phyloP scores from a whole-genome alignment of 208 protist species.

The Leishmania gerbilli region DNA sequence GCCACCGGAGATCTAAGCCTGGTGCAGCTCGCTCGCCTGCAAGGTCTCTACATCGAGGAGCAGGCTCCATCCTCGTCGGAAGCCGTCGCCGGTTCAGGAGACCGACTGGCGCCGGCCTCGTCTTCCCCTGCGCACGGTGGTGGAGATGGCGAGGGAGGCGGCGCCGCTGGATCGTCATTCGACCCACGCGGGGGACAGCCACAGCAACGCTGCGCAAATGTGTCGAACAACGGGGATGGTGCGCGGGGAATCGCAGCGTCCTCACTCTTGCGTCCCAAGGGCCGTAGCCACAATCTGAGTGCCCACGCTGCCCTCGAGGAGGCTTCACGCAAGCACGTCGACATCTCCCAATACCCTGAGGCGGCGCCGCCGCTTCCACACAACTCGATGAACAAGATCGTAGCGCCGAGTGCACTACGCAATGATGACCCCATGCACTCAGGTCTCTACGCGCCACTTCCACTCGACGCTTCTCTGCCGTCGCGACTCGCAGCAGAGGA shows the following conservation, averaged over 20 bases:
- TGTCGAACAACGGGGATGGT: neutral
- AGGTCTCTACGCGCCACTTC: conserved; percentile 25
- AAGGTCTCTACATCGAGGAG: conserved; percentile 44
- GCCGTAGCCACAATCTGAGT: conserved; percentile 23
- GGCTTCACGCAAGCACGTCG: conserved; percentile 38
- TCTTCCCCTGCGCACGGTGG: neutral
- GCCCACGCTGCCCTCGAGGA: conserved; percentile 42
- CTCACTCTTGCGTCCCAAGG: conserved; percentile 22
- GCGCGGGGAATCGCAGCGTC: neutral
- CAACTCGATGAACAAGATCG: conserved; percentile 62
- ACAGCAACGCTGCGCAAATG: conserved; percentile 4
- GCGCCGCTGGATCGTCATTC: neutral
- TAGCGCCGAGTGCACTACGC: conserved; percentile 12
- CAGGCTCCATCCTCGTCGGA: neutral
- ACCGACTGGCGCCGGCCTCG: neutral
- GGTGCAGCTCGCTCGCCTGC: conserved; percentile 62
- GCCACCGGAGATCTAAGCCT: conserved; percentile 42
- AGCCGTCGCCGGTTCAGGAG: neutral
- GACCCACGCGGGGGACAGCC: neutral
- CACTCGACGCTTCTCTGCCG: conserved; percentile 33
- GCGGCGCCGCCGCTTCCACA: conserved; percentile 43
- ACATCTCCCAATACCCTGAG: conserved; percentile 32
- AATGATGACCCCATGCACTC: conserved; percentile 11
- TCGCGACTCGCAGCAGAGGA: conserved; percentile 19
- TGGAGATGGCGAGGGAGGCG: neutral